Evolutionary conservation across 805 yeast species (phyloP).

Genomic region (Candida loeiensis): DNA sequence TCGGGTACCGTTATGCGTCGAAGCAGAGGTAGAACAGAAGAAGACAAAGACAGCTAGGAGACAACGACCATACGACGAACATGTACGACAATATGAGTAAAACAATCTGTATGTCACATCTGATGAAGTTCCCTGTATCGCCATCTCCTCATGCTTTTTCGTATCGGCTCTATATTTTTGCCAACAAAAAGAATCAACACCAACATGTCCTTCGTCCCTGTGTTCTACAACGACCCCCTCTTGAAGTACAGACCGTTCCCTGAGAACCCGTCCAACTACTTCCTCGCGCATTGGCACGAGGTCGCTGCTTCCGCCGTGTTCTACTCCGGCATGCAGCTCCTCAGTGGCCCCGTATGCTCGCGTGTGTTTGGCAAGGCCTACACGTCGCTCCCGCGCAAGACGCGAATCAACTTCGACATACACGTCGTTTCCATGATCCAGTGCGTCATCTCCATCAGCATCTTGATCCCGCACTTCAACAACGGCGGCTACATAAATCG

Average conservation of each 20-base stretch:
- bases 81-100: no score
- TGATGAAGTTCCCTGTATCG: no score
- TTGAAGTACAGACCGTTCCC: constrained; percentile 46
- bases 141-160: background rate
- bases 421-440: constrained; percentile 89
- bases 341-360: constrained; percentile 52
- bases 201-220: constrained; percentile 19
- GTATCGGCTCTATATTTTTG: background rate
- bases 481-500: constrained; percentile 45
- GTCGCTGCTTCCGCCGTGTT: constrained; percentile 54
- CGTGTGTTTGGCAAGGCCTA: constrained; percentile 53
- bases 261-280: constrained; percentile 34
- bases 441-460: constrained; percentile 57
- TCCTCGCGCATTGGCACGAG: constrained; percentile 72
- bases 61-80: no score
- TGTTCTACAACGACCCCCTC: constrained; percentile 39
- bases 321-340: constrained; percentile 52
- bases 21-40: no score
- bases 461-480: constrained; percentile 62
- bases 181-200: background rate
- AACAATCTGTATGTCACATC: no score
- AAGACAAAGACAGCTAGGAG: no score
- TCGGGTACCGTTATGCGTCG: no score
- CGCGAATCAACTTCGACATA: constrained; percentile 75
- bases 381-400: constrained; percentile 41